Conservation (phyloP, 306 rosid species). For the Gastrolobium villosum region DNA sequence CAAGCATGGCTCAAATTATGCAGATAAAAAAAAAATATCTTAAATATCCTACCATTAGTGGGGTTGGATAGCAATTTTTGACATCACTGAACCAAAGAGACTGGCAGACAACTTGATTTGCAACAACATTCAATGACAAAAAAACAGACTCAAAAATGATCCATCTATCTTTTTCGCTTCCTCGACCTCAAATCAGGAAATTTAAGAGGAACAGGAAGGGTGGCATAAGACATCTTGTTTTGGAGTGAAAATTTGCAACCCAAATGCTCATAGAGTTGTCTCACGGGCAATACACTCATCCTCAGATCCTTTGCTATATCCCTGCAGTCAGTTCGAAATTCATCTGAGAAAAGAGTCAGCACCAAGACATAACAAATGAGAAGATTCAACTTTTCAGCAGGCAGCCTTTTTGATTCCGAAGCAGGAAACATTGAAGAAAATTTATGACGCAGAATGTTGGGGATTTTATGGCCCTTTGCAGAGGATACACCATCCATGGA, state of each 20-base stretch:
- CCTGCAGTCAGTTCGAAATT: conserved; percentile 60
- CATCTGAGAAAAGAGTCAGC: conserved; percentile 75
- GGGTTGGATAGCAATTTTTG: conserved; percentile 34
- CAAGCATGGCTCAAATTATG: conserved; percentile 1
- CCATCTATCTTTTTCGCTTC: conserved; percentile 48
- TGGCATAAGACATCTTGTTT: conserved; percentile 39
- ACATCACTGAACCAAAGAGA: conserved; percentile 1
- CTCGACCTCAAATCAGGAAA: conserved; percentile 60
- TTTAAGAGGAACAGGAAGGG: conserved; percentile 74
- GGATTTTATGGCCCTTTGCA: conserved; percentile 67
- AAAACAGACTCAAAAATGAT: background rate
- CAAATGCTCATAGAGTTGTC: conserved; percentile 58
- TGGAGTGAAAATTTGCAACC: conserved; percentile 72
- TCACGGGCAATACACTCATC: conserved; percentile 42
- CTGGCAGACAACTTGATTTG: conserved; percentile 14
- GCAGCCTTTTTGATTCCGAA: conserved; percentile 55
- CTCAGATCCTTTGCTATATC: conserved; percentile 87
- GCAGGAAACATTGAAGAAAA: conserved; percentile 64
- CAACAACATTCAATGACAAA: conserved; percentile 12
- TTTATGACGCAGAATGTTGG: conserved; percentile 62
- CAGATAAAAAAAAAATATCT: background rate
- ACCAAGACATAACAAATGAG: conserved; percentile 77
- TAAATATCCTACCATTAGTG: background rate
- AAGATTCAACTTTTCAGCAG: conserved; percentile 68
- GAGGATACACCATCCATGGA: conserved; percentile 62